phyloP scores from a whole-genome alignment of 495 filamentous ascomycete species.

The Cladorrhinum samala region DNA sequence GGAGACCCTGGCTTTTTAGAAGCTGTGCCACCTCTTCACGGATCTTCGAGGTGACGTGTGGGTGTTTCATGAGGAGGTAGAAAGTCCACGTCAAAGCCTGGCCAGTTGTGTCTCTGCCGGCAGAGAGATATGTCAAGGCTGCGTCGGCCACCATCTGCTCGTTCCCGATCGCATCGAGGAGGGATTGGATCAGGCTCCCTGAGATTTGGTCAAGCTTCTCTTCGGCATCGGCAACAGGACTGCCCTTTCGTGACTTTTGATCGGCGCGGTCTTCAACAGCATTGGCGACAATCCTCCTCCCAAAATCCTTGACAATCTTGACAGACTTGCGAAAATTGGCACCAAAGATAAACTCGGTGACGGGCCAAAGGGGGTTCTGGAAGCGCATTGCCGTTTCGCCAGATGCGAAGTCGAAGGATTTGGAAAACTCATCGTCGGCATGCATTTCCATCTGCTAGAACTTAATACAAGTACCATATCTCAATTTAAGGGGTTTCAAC shows the following conservation, averaged over 20 bases:
- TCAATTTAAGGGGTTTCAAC: not conserved
- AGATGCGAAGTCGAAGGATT: slow-evolving; percentile 53
- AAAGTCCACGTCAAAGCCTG: slow-evolving; percentile 57
- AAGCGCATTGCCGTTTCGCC: slow-evolving; percentile 53
- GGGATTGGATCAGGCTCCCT: slow-evolving; percentile 49
- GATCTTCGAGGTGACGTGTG: slow-evolving; percentile 29
- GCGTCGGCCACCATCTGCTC: slow-evolving; percentile 49
- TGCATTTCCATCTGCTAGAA: slow-evolving; percentile 53
- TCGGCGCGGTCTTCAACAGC: slow-evolving; percentile 31
- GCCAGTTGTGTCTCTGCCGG: slow-evolving; percentile 54
- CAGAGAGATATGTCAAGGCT: slow-evolving; percentile 55
- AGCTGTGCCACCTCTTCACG: slow-evolving; percentile 34
- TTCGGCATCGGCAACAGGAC: slow-evolving; percentile 4
- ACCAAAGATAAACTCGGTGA: slow-evolving; percentile 49
- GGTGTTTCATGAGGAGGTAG: slow-evolving; percentile 49
- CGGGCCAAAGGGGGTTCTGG: slow-evolving; percentile 53
- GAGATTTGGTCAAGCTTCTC: slow-evolving; percentile 39
- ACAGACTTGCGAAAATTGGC: slow-evolving; percentile 40
- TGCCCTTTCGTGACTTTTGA: not conserved
- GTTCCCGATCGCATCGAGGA: slow-evolving; percentile 48
- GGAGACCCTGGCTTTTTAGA: slow-evolving; percentile 9
- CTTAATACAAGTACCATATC: not conserved
- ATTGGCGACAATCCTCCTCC: slow-evolving; percentile 44
- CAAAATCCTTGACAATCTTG: slow-evolving; percentile 43
- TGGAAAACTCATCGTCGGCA: slow-evolving; percentile 49